Conservation (phyloP, 2,329 filamentous ascomycete species). For the Thelonectria rubi region DNA sequence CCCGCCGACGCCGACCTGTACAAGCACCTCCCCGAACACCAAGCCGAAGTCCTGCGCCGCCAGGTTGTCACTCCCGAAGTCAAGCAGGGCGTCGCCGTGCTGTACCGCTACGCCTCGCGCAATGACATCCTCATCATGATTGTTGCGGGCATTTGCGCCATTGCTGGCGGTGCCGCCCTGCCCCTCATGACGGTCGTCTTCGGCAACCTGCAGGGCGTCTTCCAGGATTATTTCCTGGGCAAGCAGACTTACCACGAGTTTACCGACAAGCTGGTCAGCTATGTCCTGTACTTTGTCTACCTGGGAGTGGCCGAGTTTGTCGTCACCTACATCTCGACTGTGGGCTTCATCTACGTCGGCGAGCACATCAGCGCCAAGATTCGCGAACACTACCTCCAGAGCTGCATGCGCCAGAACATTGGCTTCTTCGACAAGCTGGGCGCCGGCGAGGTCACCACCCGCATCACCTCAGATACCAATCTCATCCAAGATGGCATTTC, state of each 20-base stretch:
- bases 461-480: slow-evolving; percentile 94
- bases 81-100: slow-evolving; percentile 69
- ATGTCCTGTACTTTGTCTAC: slow-evolving; percentile 87
- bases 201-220: slow-evolving; percentile 76
- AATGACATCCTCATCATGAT: slow-evolving; percentile 71
- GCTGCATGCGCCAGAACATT: slow-evolving; percentile 88
- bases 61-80: slow-evolving; percentile 73
- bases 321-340: slow-evolving; percentile 79
- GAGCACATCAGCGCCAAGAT: slow-evolving; percentile 83
- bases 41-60: slow-evolving; percentile 72
- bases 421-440: slow-evolving; percentile 93
- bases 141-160: slow-evolving; percentile 70
- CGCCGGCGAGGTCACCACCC: slow-evolving; percentile 90
- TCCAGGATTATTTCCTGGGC: slow-evolving; percentile 68
- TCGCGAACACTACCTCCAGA: slow-evolving; percentile 82
- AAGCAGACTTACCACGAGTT: slow-evolving; percentile 64
- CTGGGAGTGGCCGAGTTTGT: slow-evolving; percentile 83
- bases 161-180: slow-evolving; percentile 77
- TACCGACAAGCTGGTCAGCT: slow-evolving; percentile 64
- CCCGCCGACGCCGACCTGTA: slow-evolving; percentile 62
- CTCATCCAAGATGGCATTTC: slow-evolving; percentile 93
- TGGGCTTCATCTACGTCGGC: slow-evolving; percentile 89
- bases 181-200: slow-evolving; percentile 87
- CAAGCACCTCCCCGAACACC: slow-evolving; percentile 69
- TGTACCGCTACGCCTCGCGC: slow-evolving; percentile 76